Evolutionary conservation across 2,329 filamentous ascomycete species (phyloP).

Genomic region (Helminthosporium solani): DNA sequence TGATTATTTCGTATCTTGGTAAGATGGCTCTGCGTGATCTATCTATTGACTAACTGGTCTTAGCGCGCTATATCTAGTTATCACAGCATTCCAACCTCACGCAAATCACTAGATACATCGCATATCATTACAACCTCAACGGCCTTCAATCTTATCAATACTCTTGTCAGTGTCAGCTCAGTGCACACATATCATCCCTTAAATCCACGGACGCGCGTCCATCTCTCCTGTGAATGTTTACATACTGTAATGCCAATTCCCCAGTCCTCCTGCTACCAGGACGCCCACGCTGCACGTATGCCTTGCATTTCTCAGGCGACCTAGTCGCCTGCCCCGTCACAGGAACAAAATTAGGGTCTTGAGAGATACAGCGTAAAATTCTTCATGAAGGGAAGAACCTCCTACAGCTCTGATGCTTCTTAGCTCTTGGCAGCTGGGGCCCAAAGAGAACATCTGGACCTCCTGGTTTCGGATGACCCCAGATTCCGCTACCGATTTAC

Average conservation of each 20-base stretch:
- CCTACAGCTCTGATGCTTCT: conserved; percentile 17
- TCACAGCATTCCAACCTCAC: too few relatives aligned
- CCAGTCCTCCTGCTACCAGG: neutral
- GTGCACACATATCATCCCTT: too few relatives aligned
- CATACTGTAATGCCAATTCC: conserved; percentile 2
- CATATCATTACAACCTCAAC: too few relatives aligned
- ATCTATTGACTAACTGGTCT: too few relatives aligned
- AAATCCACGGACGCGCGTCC: too few relatives aligned
- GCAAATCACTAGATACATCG: too few relatives aligned
- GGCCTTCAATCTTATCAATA: too few relatives aligned
- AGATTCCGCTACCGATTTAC: conserved; percentile 6
- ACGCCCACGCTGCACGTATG: neutral
- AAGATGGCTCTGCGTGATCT: too few relatives aligned
- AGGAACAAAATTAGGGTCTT: neutral
- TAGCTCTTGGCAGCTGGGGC: conserved; percentile 14
- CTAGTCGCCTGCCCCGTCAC: neutral
- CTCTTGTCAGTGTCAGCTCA: too few relatives aligned
- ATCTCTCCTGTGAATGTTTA: neutral
- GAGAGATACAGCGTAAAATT: neutral
- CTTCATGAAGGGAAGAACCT: neutral
- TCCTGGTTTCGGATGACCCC: conserved; percentile 14
- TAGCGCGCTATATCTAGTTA: too few relatives aligned
- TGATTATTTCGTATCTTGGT: too few relatives aligned
- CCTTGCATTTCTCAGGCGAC: too few relatives aligned
- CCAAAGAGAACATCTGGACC: neutral